phyloP scores from a whole-genome alignment of 1,284 basidiomycete species.

The Cutaneotrichosporon curvatum region DNA sequence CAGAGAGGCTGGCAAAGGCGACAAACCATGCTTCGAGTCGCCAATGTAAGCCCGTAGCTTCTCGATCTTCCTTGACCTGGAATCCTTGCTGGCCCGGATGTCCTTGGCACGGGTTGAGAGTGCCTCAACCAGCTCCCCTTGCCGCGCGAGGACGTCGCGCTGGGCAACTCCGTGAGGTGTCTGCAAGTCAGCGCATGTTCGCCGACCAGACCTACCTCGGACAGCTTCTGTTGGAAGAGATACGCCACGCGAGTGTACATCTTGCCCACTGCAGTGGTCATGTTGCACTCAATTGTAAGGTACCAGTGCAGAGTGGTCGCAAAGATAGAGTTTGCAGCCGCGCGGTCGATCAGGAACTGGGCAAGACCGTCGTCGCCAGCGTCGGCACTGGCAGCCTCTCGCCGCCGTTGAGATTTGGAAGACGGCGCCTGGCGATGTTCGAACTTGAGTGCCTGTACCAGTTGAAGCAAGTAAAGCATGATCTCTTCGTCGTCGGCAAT shows the following conservation, averaged over 20 bases:
- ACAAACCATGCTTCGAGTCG: conserved; percentile 74
- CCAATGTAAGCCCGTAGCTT: conserved; percentile 74
- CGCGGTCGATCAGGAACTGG: conserved; percentile 81
- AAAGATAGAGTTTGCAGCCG: conserved; percentile 71
- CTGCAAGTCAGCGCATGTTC: conserved; percentile 40
- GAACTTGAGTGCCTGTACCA: conserved; percentile 96
- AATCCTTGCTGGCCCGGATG: conserved; percentile 80
- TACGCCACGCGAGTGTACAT: conserved; percentile 87
- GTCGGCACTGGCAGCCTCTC: conserved; percentile 15
- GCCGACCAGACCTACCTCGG: conserved; percentile 68
- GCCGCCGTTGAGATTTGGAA: conserved; percentile 53
- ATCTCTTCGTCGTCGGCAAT: conserved; percentile 97
- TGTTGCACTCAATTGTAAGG: conserved; percentile 82
- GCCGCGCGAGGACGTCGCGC: conserved; percentile 70
- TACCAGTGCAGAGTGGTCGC: conserved; percentile 97
- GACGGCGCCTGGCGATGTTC: conserved; percentile 48
- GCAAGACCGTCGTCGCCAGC: conserved; percentile 78
- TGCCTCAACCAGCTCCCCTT: conserved; percentile 76
- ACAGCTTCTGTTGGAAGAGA: conserved; percentile 76
- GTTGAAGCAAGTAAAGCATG: conserved; percentile 83
- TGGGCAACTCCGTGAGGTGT: conserved; percentile 67
- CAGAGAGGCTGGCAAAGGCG: conserved; percentile 62
- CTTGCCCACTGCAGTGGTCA: conserved; percentile 67
- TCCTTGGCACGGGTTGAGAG: conserved; percentile 79
- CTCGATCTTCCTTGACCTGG: conserved; percentile 94